Conservation (phyloP, 1,139 yeast genomes). For the Meyerozyma athensensis region DNA sequence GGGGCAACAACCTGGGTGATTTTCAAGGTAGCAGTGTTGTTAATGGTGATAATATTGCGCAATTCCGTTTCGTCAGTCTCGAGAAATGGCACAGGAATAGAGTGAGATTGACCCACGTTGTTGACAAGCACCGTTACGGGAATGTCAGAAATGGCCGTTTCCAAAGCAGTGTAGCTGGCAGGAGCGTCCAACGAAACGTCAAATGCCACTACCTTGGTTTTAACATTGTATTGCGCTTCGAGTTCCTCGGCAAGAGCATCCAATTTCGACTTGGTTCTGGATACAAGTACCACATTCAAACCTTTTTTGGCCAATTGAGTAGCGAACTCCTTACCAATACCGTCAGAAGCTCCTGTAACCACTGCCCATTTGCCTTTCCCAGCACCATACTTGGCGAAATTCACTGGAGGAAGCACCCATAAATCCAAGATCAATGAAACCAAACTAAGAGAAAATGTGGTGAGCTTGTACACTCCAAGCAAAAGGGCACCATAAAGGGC, state of each 20-base stretch:
- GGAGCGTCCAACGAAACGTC: constrained; percentile 64
- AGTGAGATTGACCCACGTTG: constrained; percentile 93
- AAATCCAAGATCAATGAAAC: constrained; percentile 48
- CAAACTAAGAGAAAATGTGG: constrained; percentile 34
- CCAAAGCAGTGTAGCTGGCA: constrained; percentile 49
- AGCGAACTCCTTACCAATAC: constrained; percentile 92
- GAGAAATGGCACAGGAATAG: constrained; percentile 88
- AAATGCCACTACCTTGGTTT: constrained; percentile 66
- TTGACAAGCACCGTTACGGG: constrained; percentile 76
- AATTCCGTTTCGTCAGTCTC: constrained; percentile 76
- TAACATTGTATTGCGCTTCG: constrained; percentile 52
- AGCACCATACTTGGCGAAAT: constrained; percentile 66
- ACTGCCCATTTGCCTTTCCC: constrained; percentile 74
- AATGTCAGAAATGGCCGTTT: constrained; percentile 43
- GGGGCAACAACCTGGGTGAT: constrained; percentile 79
- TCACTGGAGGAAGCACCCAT: constrained; percentile 60
- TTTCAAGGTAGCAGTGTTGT: constrained; percentile 78
- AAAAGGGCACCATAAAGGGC: constrained; percentile 33
- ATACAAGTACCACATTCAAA: constrained; percentile 74
- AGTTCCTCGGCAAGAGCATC: constrained; percentile 64
- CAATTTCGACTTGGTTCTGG: constrained; percentile 79
- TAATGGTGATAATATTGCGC: constrained; percentile 74
- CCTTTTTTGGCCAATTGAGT: constrained; percentile 81
- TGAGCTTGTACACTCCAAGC: constrained; percentile 50
- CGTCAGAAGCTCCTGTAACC: constrained; percentile 96